Conservation (phyloP, 345 rosid genomes). For the Pistacia integerrima region DNA sequence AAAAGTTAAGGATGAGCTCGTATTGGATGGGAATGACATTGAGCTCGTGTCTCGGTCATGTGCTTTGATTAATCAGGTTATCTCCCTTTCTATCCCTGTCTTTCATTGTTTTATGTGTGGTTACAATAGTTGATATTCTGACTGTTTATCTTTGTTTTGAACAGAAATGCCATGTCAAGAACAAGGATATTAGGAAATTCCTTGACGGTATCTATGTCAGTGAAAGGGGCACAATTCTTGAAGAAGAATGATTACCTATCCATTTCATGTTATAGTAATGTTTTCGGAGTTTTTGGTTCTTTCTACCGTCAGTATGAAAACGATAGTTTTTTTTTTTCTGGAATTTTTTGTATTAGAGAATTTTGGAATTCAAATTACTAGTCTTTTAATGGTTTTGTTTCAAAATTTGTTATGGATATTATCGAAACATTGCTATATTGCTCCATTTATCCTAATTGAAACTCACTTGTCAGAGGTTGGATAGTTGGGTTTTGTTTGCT, state of each 20-base stretch:
- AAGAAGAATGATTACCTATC: conserved; percentile 34
- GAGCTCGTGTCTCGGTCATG: conserved; percentile 61
- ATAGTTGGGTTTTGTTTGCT: no score
- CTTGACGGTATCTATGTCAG: conserved; percentile 63
- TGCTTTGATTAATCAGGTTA: conserved; percentile 57
- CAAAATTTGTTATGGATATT: no score
- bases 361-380: conserved; percentile 10
- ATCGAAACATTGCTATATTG: no score
- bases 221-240: conserved; percentile 16
- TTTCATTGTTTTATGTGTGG: neutral
- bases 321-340: neutral
- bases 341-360: neutral
- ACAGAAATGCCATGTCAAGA: conserved; percentile 42
- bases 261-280: neutral
- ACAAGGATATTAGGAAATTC: conserved; percentile 52
- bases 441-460: no score
- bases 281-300: neutral
- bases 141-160: conserved; percentile 3
- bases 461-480: no score
- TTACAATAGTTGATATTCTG: neutral
- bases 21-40: conserved; percentile 57
- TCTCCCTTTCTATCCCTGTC: neutral
- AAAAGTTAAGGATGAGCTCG: conserved; percentile 60
- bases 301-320: neutral
- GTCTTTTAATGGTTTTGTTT: no score